phyloP scores from a whole-genome alignment of 768 basidiomycete species.

The Phanerochaete carnosa region DNA sequence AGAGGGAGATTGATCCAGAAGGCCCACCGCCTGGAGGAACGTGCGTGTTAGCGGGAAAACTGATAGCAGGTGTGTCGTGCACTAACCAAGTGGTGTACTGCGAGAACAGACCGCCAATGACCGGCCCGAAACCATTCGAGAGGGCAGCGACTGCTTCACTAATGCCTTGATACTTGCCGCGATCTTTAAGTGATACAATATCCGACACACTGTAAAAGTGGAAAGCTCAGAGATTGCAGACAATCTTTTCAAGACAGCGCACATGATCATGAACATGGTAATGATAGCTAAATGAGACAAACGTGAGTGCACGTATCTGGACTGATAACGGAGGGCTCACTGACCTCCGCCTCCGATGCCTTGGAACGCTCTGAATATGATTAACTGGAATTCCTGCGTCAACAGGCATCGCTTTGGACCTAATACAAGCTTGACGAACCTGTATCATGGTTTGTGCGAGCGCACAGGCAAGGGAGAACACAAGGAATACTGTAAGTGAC shows the following conservation, averaged over 20 bases:
- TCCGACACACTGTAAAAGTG: slow-evolving; percentile 30
- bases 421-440: slow-evolving; percentile 1
- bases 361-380: slow-evolving; percentile 18
- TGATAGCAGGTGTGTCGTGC: neutral
- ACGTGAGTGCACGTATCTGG: neutral
- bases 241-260: neutral
- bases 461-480: slow-evolving; percentile 17
- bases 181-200: slow-evolving; percentile 32
- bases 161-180: slow-evolving; percentile 31
- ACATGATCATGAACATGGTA: slow-evolving; percentile 20
- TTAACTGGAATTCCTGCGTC: slow-evolving; percentile 6
- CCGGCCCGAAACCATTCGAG: slow-evolving; percentile 16
- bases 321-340: neutral
- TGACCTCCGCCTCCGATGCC: slow-evolving; percentile 15
- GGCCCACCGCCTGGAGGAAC: slow-evolving; percentile 16
- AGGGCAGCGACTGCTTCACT: slow-evolving; percentile 20
- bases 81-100: slow-evolving; percentile 14
- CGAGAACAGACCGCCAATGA: slow-evolving; percentile 16
- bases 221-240: neutral
- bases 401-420: neutral
- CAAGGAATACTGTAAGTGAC: slow-evolving; percentile 12
- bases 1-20: slow-evolving; percentile 26
- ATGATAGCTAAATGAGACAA: slow-evolving; percentile 11
- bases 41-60: neutral
- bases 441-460: slow-evolving; percentile 16